Conservation (phyloP, 768 basidiomycete genomes). For the Lentinula guzmanii region DNA sequence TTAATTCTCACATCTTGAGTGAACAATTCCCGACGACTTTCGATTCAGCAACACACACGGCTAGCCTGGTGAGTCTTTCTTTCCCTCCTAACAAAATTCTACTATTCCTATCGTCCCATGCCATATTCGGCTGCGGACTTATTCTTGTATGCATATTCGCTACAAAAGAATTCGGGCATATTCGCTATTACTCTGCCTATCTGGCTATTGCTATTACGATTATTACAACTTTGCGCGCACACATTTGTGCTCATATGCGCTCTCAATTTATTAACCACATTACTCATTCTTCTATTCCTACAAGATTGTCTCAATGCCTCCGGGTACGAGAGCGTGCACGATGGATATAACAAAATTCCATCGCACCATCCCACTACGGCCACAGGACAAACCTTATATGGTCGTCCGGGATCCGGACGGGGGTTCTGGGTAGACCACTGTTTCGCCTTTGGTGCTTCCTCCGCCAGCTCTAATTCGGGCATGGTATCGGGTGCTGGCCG, state of each 20-base stretch:
- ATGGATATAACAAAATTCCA: slow-evolving; percentile 24
- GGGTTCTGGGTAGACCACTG: not conserved
- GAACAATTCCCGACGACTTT: slow-evolving; percentile 13
- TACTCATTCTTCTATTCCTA: not conserved
- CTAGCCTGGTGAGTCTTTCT: slow-evolving; percentile 9
- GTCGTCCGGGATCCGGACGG: slow-evolving; percentile 6
- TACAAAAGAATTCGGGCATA: too few relatives aligned
- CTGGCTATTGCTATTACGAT: too few relatives aligned
- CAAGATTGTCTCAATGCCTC: slow-evolving; percentile 19
- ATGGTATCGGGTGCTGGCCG: slow-evolving; percentile 17
- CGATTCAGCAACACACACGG: slow-evolving; percentile 7
- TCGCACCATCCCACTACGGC: slow-evolving; percentile 19
- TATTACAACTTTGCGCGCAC: too few relatives aligned
- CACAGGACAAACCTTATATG: slow-evolving; percentile 18
- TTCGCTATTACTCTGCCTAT: too few relatives aligned
- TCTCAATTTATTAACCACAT: too few relatives aligned
- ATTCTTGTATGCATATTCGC: too few relatives aligned
- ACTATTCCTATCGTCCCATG: too few relatives aligned
- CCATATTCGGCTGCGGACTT: too few relatives aligned
- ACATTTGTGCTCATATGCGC: too few relatives aligned
- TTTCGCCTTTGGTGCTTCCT: slow-evolving; percentile 18
- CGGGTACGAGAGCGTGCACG: slow-evolving; percentile 20
- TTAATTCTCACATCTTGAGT: slow-evolving; percentile 11
- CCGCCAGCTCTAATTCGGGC: slow-evolving; percentile 16
- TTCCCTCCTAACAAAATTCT: too few relatives aligned